A percentile compares a stretch with the other conserved stretches of the same genome.
Evolutionary conservation across 2,329 filamentous ascomycete species (phyloP).

Genomic region (Helotiales sp.): DNA sequence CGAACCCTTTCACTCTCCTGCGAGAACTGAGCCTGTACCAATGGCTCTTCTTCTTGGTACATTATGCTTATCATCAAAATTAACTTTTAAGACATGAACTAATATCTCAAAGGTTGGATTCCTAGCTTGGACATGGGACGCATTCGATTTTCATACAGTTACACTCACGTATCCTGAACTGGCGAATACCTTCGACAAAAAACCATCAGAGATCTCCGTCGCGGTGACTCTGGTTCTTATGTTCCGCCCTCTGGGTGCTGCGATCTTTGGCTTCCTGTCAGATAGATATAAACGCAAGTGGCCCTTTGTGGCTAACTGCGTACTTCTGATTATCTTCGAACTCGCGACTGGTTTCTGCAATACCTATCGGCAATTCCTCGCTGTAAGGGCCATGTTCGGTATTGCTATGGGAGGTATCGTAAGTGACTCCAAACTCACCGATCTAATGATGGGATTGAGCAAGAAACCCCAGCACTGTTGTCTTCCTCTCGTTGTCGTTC

Average conservation of each 20-base stretch:
- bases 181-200: slow-evolving; percentile 59
- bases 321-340: slow-evolving; percentile 74
- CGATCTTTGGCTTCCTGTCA: slow-evolving; percentile 75
- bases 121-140: slow-evolving; percentile 78
- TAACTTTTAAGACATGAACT: not conserved
- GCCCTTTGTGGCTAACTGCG: slow-evolving; percentile 78
- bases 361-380: slow-evolving; percentile 72
- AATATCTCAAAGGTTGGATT: slow-evolving; percentile 56
- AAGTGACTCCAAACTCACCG: too few species aligned
- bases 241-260: slow-evolving; percentile 75
- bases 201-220: slow-evolving; percentile 63
- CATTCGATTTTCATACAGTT: slow-evolving; percentile 83
- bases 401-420: slow-evolving; percentile 75
- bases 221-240: slow-evolving; percentile 74
- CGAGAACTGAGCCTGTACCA: slow-evolving; percentile 65
- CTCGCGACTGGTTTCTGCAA: slow-evolving; percentile 74
- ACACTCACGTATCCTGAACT: slow-evolving; percentile 79
- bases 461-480: too few species aligned
- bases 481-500: too few species aligned
- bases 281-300: slow-evolving; percentile 83
- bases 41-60: slow-evolving; percentile 76
- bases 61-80: not conserved
- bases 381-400: slow-evolving; percentile 76
- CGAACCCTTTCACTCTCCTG: slow-evolving; percentile 73
- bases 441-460: too few species aligned